Conservation (phyloP, 108 stramenopile species). For the Skeletonema grethae region DNA sequence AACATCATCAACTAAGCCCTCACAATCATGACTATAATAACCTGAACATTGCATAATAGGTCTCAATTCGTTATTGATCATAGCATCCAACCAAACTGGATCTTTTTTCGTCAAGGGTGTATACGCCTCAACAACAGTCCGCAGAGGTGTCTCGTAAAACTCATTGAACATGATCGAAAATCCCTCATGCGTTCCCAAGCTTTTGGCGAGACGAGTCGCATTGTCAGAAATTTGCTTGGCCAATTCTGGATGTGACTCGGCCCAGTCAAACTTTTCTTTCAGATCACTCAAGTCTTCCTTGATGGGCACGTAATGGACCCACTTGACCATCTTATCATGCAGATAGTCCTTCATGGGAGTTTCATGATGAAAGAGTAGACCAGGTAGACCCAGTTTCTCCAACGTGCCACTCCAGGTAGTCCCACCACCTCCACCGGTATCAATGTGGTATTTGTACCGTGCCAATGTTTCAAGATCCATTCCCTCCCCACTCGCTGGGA, state of each 20-base stretch:
- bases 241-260: slow-evolving; percentile 15
- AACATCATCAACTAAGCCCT: slow-evolving; percentile 3
- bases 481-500: slow-evolving; percentile 16
- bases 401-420: slow-evolving; percentile 34
- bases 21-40: slow-evolving; percentile 3
- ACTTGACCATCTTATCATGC: slow-evolving; percentile 4
- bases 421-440: slow-evolving; percentile 44
- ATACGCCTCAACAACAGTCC: slow-evolving; percentile 4
- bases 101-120: background rate
- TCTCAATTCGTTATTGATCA: background rate
- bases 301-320: slow-evolving; percentile 22
- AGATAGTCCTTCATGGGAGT: slow-evolving; percentile 10
- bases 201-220: background rate
- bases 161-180: background rate
- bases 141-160: background rate
- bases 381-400: slow-evolving; percentile 26
- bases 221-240: slow-evolving; percentile 11
- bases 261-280: slow-evolving; percentile 24
- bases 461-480: slow-evolving; percentile 22
- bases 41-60: slow-evolving; percentile 5
- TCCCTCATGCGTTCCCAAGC: background rate
- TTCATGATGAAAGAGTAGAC: slow-evolving; percentile 8
- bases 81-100: background rate
- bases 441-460: slow-evolving; percentile 44
- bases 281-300: slow-evolving; percentile 14